These are phyloP conservation scores for Scutellaria galericulata DNA, from an alignment of 257 asterid species.

Conservation along the genomic window DNA sequence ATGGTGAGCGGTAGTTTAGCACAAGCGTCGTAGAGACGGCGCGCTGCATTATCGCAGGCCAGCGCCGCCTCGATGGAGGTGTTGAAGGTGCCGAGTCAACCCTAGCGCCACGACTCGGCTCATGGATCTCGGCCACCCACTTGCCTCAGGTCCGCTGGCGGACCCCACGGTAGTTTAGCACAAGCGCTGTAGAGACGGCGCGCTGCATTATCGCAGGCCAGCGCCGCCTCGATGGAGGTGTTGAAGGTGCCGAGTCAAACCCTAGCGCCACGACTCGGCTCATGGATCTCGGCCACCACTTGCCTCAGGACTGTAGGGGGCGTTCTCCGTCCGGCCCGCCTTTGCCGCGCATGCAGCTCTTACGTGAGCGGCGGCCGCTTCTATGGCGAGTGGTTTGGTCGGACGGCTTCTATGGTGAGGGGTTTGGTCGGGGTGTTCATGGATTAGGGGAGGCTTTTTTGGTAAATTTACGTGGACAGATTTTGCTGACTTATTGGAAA, in stretches of 20 bases:
- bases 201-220: constrained; percentile 76
- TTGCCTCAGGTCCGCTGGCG: too few relatives aligned
- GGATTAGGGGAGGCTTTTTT: neutral
- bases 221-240: constrained; percentile 72
- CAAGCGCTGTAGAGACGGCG: constrained; percentile 54
- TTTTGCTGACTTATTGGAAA: too few relatives aligned
- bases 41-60: too few relatives aligned
- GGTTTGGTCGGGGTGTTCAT: constrained; percentile 12
- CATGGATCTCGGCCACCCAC: too few relatives aligned
- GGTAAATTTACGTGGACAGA: too few relatives aligned
- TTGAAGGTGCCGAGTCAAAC: constrained; percentile 83
- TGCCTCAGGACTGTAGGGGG: constrained; percentile 80
- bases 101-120: too few relatives aligned
- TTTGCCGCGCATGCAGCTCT: constrained; percentile 86
- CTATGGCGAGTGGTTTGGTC: neutral
- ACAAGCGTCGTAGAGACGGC: too few relatives aligned
- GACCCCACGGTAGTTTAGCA: too few relatives aligned
- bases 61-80: too few relatives aligned
- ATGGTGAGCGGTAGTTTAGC: too few relatives aligned
- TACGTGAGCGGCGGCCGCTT: constrained; percentile 59
- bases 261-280: constrained; percentile 74
- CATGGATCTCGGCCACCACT: constrained; percentile 86
- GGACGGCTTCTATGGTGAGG: constrained; percentile 31
- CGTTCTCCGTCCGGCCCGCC: constrained; percentile 91
- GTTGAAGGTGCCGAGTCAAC: too few relatives aligned